These are phyloP conservation scores for Ampelocalamus luodianensis DNA, from an alignment of 176 grass and related monocot species.

Conservation along the genomic window DNA sequence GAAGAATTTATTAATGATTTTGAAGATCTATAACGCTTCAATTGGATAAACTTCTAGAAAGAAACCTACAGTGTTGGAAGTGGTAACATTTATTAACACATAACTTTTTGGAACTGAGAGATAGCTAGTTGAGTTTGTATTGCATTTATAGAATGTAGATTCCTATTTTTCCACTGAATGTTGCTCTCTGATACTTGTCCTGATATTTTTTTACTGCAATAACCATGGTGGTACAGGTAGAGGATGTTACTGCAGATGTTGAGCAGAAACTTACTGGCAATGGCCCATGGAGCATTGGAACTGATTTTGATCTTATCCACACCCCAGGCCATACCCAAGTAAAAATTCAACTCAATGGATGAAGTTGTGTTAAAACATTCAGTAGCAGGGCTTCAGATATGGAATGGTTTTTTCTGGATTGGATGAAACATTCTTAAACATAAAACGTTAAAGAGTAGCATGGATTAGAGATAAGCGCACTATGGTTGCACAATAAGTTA, in stretches of 20 bases:
- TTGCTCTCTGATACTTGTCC: constrained; percentile 11
- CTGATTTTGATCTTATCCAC: constrained; percentile 71
- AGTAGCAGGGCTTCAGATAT: not conserved
- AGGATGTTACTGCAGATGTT: constrained; percentile 61
- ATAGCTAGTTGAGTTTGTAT: not conserved
- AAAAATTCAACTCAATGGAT: constrained; percentile 38
- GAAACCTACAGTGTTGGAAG: not conserved
- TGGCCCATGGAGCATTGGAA: constrained; percentile 81
- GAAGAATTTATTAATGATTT: not conserved
- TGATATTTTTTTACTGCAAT: not conserved
- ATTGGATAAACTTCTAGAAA: constrained; percentile 13
- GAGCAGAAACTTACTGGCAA: constrained; percentile 78
- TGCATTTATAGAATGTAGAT: not conserved
- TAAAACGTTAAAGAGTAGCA: no score
- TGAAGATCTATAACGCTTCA: not conserved
- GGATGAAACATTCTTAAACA: no score
- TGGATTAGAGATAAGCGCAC: no score
- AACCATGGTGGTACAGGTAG: constrained; percentile 53
- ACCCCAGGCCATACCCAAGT: constrained; percentile 90
- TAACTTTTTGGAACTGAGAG: not conserved
- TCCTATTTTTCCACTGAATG: not conserved
- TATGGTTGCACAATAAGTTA: no score
- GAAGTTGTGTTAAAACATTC: not conserved
- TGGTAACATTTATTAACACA: not conserved
- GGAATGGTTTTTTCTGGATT: no score